Conservation (phyloP, 768 basidiomycete species). For the Psilocybe subaeruginosa region DNA sequence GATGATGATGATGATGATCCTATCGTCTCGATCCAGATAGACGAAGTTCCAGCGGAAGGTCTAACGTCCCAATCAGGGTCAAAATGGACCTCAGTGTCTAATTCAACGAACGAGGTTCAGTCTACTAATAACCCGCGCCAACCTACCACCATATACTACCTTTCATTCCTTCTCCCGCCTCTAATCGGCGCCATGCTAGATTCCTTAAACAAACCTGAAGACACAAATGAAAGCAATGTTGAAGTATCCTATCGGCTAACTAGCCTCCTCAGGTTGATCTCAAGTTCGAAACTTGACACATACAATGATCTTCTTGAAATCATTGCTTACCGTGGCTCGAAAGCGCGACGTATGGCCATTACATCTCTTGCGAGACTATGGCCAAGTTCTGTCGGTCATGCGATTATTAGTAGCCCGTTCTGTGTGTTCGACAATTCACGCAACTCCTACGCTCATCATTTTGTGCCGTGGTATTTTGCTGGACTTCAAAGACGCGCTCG, state of each 20-base stretch:
- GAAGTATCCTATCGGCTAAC: conserved; percentile 52
- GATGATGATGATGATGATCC: conserved; percentile 29
- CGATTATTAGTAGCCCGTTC: conserved; percentile 57
- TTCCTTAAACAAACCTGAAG: conserved; percentile 44
- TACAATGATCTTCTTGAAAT: conserved; percentile 75
- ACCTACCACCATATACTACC: conserved; percentile 53
- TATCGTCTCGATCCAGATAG: conserved; percentile 64
- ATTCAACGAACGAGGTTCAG: conserved; percentile 26
- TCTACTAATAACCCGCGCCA: conserved; percentile 66
- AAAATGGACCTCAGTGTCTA: background rate
- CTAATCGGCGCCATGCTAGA: conserved; percentile 67
- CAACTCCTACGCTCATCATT: conserved; percentile 59
- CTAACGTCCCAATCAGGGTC: background rate
- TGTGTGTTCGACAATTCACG: conserved; percentile 23
- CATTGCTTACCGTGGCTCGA: conserved; percentile 64
- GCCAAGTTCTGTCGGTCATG: conserved; percentile 73
- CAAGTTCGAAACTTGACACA: conserved; percentile 64
- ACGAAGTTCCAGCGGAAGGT: conserved; percentile 43
- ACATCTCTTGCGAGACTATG: conserved; percentile 62
- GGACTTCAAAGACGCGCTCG: conserved; percentile 22
- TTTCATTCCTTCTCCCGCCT: conserved; percentile 65
- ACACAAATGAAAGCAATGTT: conserved; percentile 15
- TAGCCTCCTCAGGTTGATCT: conserved; percentile 55
- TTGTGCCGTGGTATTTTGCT: conserved; percentile 67
- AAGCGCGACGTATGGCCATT: conserved; percentile 57